Percentiles rank a stretch among this genome's conserved stretches.
phyloP scores from a whole-genome alignment of 352 stramenopile genomes.

The Phytophthora sojae region DNA sequence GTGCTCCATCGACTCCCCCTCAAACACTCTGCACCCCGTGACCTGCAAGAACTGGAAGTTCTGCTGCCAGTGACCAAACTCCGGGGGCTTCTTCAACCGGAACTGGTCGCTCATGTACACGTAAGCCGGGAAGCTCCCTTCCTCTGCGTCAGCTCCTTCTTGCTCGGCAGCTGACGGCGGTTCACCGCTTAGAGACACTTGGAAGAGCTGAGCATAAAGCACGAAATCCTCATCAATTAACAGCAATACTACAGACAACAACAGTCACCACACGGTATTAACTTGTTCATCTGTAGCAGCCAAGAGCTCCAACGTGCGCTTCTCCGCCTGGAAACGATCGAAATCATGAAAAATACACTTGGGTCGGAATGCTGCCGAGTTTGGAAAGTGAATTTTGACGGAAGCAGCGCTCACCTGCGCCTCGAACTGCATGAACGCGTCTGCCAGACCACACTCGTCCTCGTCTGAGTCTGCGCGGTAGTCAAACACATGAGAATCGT shows the following conservation, averaged over 20 bases:
- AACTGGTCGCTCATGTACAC: constrained; percentile 64
- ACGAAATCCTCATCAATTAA: background rate
- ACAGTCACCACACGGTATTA: background rate
- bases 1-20: constrained; percentile 46
- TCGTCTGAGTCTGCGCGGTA: constrained; percentile 22
- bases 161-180: constrained; percentile 3
- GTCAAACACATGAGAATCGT: constrained; percentile 1
- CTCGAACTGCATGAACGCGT: constrained; percentile 67
- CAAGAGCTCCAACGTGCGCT: constrained; percentile 47
- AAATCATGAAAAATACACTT: background rate
- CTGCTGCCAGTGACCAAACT: constrained; percentile 56
- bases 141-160: background rate
- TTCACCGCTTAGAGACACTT: background rate
- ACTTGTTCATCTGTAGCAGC: constrained; percentile 44
- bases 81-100: constrained; percentile 46
- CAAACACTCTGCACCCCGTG: constrained; percentile 32
- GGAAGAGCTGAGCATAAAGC: constrained; percentile 29
- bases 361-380: background rate
- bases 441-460: constrained; percentile 39
- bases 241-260: background rate
- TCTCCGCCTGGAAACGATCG: constrained; percentile 46
- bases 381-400: constrained; percentile 2
- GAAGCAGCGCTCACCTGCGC: constrained; percentile 33
- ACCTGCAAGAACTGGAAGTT: constrained; percentile 59
- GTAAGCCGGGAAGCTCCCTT: constrained; percentile 34